These are phyloP conservation scores for Articulospora tetracladia DNA, from an alignment of 495 filamentous ascomycete genomes.

Conservation along the genomic window DNA sequence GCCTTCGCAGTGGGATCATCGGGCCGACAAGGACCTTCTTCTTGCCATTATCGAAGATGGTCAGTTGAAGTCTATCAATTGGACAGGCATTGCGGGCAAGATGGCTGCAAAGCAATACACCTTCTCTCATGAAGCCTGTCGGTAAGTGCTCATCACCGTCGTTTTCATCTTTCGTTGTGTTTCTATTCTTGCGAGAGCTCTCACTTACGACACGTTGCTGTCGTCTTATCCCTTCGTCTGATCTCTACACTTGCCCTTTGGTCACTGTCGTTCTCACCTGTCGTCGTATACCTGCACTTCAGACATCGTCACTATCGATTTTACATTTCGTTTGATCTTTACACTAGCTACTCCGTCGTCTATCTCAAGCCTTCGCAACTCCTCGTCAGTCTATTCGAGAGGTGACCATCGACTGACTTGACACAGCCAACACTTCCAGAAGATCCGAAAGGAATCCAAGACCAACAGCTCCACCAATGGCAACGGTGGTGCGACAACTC, in stretches of 20 bases:
- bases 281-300: too few relatives aligned
- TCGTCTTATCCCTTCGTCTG: too few relatives aligned
- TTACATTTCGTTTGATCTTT: too few relatives aligned
- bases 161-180: background rate
- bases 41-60: slow-evolving; percentile 22
- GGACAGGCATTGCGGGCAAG: slow-evolving; percentile 23
- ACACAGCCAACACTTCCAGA: slow-evolving; percentile 3
- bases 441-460: background rate
- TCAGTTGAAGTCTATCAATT: slow-evolving; percentile 16
- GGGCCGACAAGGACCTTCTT: slow-evolving; percentile 26
- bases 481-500: background rate
- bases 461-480: background rate
- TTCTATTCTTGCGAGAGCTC: too few relatives aligned
- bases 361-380: too few relatives aligned
- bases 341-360: too few relatives aligned
- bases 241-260: too few relatives aligned
- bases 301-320: too few relatives aligned
- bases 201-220: too few relatives aligned
- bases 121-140: slow-evolving; percentile 31
- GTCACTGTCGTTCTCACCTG: too few relatives aligned
- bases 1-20: slow-evolving; percentile 25
- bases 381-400: too few relatives aligned
- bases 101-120: slow-evolving; percentile 26
- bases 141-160: slow-evolving; percentile 24
- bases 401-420: background rate